phyloP scores from a whole-genome alignment of 495 filamentous ascomycete genomes.

The Aspergillus indologenus region DNA sequence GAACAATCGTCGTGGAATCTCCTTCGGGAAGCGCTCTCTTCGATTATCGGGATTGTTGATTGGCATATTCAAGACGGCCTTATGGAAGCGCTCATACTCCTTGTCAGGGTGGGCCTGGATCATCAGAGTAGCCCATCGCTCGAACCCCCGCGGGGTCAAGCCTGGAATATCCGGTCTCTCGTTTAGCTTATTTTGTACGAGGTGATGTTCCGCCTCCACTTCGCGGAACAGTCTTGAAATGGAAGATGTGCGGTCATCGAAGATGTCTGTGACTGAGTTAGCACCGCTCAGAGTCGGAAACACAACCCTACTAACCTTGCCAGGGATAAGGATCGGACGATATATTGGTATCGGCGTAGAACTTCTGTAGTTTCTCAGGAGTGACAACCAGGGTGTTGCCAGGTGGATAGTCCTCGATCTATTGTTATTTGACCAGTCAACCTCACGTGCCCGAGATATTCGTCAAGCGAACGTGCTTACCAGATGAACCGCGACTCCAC shows the following conservation, averaged over 20 bases:
- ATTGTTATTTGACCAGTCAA: conserved; percentile 22
- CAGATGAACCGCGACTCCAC: conserved; percentile 74
- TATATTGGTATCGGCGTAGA: conserved; percentile 66
- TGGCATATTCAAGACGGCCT: conserved; percentile 69
- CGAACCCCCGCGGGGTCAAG: conserved; percentile 77
- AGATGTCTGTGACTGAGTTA: conserved; percentile 41
- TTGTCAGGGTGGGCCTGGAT: conserved; percentile 75
- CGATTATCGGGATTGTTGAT: conserved; percentile 70
- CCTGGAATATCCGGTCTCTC: conserved; percentile 68
- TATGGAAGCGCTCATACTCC: conserved; percentile 72
- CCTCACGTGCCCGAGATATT: not conserved
- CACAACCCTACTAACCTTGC: conserved; percentile 43
- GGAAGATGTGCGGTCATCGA: conserved; percentile 51
- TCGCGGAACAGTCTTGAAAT: conserved; percentile 73
- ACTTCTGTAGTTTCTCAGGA: conserved; percentile 73
- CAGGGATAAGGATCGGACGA: conserved; percentile 65
- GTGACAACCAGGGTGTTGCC: conserved; percentile 74
- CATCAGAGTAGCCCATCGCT: conserved; percentile 69
- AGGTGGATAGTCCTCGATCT: conserved; percentile 78
- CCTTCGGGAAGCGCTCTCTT: conserved; percentile 74
- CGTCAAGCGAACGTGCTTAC: conserved; percentile 43
- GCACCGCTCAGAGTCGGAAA: conserved; percentile 1
- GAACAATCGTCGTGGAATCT: conserved; percentile 70
- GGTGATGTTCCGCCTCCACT: conserved; percentile 74
- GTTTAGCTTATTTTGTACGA: conserved; percentile 62